A percentile compares a stretch with the other conserved stretches of the same genome.
These are phyloP conservation scores for Peniophora sp. DNA, from an alignment of 1,284 basidiomycete genomes.

Conservation along the genomic window DNA sequence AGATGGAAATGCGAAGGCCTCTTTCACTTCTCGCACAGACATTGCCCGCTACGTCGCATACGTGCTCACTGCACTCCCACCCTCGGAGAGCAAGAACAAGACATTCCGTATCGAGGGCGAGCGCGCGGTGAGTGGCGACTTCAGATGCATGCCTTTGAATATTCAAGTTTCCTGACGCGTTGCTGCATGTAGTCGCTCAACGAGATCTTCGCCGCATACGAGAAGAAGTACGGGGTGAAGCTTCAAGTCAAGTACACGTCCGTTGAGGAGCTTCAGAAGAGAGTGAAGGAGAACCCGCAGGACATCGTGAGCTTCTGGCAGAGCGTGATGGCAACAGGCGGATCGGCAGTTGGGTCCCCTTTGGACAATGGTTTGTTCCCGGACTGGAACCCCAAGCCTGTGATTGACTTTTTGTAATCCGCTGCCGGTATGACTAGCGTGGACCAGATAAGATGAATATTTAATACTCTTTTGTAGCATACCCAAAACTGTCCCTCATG, in stretches of 20 bases:
- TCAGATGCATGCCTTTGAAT: conserved; percentile 1
- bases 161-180: neutral
- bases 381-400: neutral
- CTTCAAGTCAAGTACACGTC: conserved; percentile 8
- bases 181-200: conserved; percentile 6
- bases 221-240: conserved; percentile 10
- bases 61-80: conserved; percentile 23
- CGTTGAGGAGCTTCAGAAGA: conserved; percentile 6
- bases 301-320: conserved; percentile 4
- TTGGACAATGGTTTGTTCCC: neutral
- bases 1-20: conserved; percentile 20
- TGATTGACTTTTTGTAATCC: too few species aligned
- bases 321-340: neutral
- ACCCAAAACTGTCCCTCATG: neutral
- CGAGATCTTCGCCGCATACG: conserved; percentile 9
- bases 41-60: conserved; percentile 28
- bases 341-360: neutral
- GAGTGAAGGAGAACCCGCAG: conserved; percentile 2
- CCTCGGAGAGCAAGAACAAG: conserved; percentile 18
- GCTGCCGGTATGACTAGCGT: too few species aligned
- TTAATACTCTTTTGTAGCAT: too few species aligned
- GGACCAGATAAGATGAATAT: too few species aligned
- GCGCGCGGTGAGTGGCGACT: conserved; percentile 12
- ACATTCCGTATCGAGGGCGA: conserved; percentile 31
- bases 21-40: conserved; percentile 24